Percentiles rank a stretch among this genome's conserved stretches.
These are phyloP conservation scores for Pleodorina starrii DNA, from an alignment of 139 green algal species.

Conservation along the genomic window DNA sequence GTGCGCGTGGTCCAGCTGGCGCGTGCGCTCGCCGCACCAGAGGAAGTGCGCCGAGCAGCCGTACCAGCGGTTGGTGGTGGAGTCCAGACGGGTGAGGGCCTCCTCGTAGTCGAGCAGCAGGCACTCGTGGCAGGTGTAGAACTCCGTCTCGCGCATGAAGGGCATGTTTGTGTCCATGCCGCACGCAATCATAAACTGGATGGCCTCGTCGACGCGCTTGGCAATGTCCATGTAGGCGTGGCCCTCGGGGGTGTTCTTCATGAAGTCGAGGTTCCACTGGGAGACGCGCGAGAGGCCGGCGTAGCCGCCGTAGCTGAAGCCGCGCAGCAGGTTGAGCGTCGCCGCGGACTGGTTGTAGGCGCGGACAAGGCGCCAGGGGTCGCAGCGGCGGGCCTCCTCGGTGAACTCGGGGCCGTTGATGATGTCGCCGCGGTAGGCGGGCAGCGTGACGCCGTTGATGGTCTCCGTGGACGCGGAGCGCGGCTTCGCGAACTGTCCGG, in stretches of 20 bases:
- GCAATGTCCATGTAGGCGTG: slow-evolving; percentile 93
- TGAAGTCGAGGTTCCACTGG: slow-evolving; percentile 99
- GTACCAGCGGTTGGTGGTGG: slow-evolving; percentile 80
- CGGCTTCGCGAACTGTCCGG: slow-evolving; percentile 99
- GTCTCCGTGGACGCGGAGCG: slow-evolving; percentile 68
- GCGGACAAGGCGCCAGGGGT: slow-evolving; percentile 87
- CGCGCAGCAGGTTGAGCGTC: slow-evolving; percentile 98
- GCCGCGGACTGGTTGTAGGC: slow-evolving; percentile 98
- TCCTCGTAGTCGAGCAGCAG: slow-evolving; percentile 98
- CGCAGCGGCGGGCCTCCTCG: slow-evolving; percentile 86
- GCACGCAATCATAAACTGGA: slow-evolving; percentile 95
- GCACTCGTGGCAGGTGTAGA: slow-evolving; percentile 93
- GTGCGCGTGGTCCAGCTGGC: slow-evolving; percentile 98
- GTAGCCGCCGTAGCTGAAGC: slow-evolving; percentile 97
- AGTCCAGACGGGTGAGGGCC: slow-evolving; percentile 90
- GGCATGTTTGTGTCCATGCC: slow-evolving; percentile 84
- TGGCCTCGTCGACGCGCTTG: slow-evolving; percentile 91
- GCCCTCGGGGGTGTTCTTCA: slow-evolving; percentile 90
- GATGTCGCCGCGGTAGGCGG: slow-evolving; percentile 95
- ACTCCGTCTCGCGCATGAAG: slow-evolving; percentile 96
- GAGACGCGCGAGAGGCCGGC: slow-evolving; percentile 91
- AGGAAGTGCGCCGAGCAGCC: slow-evolving; percentile 97
- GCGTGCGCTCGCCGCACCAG: slow-evolving; percentile 98
- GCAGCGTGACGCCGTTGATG: slow-evolving; percentile 71
- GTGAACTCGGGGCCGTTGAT: slow-evolving; percentile 98